Conservation (phyloP, 768 basidiomycete genomes). For the Pisolithus albus region DNA sequence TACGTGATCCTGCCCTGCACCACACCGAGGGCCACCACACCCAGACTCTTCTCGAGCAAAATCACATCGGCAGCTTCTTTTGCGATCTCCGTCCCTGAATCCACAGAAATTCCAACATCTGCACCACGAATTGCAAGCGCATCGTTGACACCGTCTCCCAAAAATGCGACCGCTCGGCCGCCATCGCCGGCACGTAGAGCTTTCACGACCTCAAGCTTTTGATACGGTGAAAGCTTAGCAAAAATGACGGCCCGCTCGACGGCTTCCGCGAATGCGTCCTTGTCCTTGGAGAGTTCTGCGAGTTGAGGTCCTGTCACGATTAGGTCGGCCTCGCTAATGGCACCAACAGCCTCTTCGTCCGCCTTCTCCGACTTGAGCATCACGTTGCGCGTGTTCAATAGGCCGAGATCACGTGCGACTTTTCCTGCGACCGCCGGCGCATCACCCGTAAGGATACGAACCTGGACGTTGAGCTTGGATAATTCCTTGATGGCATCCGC, state of each 20-base stretch:
- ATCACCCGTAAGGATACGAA: constrained; percentile 32
- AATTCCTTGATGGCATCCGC: constrained; percentile 25
- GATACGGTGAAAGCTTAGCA: constrained; percentile 27
- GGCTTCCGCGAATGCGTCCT: constrained; percentile 18
- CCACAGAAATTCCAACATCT: constrained; percentile 29
- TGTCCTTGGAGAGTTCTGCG: constrained; percentile 22
- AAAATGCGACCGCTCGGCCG: constrained; percentile 25
- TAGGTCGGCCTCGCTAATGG: constrained; percentile 16
- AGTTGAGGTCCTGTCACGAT: constrained; percentile 26
- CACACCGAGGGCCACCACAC: constrained; percentile 27
- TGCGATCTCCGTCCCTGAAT: constrained; percentile 29
- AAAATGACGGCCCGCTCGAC: constrained; percentile 27
- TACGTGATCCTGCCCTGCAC: constrained; percentile 29
- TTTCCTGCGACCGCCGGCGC: constrained; percentile 30
- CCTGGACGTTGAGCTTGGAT: constrained; percentile 24
- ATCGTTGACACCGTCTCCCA: constrained; percentile 28
- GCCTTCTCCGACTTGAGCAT: constrained; percentile 15
- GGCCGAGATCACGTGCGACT: constrained; percentile 32
- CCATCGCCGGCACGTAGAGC: constrained; percentile 19
- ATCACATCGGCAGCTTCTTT: constrained; percentile 34
- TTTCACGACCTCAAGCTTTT: constrained; percentile 29
- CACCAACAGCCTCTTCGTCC: constrained; percentile 16
- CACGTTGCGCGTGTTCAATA: constrained; percentile 20
- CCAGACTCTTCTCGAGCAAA: constrained; percentile 30
- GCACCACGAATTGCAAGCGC: constrained; percentile 27